A percentile compares a stretch with the other conserved stretches of the same genome.
Evolutionary conservation across 2,329 filamentous ascomycete genomes (phyloP).

Genomic region (Phialophora verrucosa): DNA sequence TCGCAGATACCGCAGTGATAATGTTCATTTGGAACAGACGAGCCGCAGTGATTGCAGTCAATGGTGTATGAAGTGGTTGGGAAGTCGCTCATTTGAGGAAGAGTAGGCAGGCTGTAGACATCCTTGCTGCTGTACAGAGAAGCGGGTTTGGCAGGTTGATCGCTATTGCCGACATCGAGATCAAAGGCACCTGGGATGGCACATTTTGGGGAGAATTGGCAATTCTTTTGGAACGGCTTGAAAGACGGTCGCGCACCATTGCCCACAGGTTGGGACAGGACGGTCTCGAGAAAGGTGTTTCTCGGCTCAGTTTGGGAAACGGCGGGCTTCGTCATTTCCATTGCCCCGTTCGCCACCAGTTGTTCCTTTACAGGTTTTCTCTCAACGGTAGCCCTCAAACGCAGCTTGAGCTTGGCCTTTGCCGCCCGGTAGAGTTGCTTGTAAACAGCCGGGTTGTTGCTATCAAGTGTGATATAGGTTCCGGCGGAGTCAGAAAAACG

Average conservation of each 20-base stretch:
- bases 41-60: slow-evolving; percentile 90
- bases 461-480: slow-evolving; percentile 78
- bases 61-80: slow-evolving; percentile 70
- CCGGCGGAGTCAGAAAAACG: slow-evolving; percentile 93
- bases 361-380: slow-evolving; percentile 37
- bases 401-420: slow-evolving; percentile 97
- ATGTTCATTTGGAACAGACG: slow-evolving; percentile 77
- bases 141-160: slow-evolving; percentile 19
- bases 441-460: slow-evolving; percentile 79
- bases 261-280: slow-evolving; percentile 41
- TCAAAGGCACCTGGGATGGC: slow-evolving; percentile 36
- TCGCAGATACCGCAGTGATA: slow-evolving; percentile 96
- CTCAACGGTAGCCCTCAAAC: slow-evolving; percentile 72
- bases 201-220: slow-evolving; percentile 32
- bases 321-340: slow-evolving; percentile 32
- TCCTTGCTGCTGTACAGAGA: slow-evolving; percentile 11
- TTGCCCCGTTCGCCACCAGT: slow-evolving; percentile 16
- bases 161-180: slow-evolving; percentile 22
- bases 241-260: slow-evolving; percentile 22
- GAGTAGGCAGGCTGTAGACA: slow-evolving; percentile 42
- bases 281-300: slow-evolving; percentile 52
- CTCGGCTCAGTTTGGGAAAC: slow-evolving; percentile 38
- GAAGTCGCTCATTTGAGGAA: slow-evolving; percentile 45
- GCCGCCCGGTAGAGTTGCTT: slow-evolving; percentile 96
- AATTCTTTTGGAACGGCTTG: slow-evolving; percentile 33